These are phyloP conservation scores for Russula sp. DNA, from an alignment of 768 basidiomycete species.

Conservation along the genomic window DNA sequence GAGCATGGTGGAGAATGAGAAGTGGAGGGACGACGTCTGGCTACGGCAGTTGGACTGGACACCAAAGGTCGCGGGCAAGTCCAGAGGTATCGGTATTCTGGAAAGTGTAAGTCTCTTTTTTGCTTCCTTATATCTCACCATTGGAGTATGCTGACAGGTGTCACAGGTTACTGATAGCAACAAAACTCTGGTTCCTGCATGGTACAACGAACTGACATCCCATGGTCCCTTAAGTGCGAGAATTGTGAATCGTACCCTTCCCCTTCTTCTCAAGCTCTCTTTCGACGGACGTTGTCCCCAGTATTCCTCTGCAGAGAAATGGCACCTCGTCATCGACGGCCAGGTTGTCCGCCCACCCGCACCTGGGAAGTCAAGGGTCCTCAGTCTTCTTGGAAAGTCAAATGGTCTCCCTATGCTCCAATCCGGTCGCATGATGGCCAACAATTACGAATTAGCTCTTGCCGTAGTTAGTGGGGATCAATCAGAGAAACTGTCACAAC, in stretches of 20 bases:
- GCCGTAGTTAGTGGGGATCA: slow-evolving; percentile 43
- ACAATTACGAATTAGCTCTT: slow-evolving; percentile 40
- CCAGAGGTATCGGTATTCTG: slow-evolving; percentile 48
- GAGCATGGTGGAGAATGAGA: slow-evolving; percentile 41
- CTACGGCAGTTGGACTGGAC: slow-evolving; percentile 92
- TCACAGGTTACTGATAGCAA: neutral
- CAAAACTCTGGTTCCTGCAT: slow-evolving; percentile 36
- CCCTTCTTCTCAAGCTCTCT: slow-evolving; percentile 57
- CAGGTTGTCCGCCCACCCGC: slow-evolving; percentile 39
- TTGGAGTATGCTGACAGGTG: neutral
- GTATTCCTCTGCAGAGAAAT: slow-evolving; percentile 50
- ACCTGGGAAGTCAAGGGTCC: slow-evolving; percentile 39
- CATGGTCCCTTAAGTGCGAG: slow-evolving; percentile 39
- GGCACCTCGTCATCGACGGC: slow-evolving; percentile 51
- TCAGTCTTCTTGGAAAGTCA: slow-evolving; percentile 40
- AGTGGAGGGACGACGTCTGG: slow-evolving; percentile 76
- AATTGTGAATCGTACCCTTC: slow-evolving; percentile 51
- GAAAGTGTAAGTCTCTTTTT: slow-evolving; percentile 28
- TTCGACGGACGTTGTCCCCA: slow-evolving; percentile 57
- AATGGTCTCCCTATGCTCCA: slow-evolving; percentile 45
- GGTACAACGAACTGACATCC: slow-evolving; percentile 48
- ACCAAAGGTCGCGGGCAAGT: slow-evolving; percentile 69
- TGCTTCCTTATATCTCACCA: neutral
- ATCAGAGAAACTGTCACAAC: slow-evolving; percentile 31
- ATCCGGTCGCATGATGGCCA: slow-evolving; percentile 37